phyloP scores from a whole-genome alignment of 192 early-diverging fungal species.

The Lobosporangium transversale region DNA sequence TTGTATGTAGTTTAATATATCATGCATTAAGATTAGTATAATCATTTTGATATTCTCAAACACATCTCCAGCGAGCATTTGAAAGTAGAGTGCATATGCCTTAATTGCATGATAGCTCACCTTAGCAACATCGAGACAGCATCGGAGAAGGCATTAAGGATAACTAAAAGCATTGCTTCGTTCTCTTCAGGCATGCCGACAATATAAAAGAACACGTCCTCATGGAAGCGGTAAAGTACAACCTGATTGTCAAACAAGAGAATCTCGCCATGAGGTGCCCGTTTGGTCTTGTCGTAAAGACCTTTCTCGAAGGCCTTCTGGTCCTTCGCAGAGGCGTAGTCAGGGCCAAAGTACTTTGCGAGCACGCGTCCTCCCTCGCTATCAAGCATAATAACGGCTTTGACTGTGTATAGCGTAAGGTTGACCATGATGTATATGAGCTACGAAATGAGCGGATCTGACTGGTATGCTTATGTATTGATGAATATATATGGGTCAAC shows the following conservation, averaged over 20 bases:
- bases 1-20: no score
- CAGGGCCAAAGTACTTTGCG: constrained; percentile 88
- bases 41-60: no score
- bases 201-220: constrained; percentile 92
- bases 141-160: constrained; percentile 86
- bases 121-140: constrained; percentile 86
- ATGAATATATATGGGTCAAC: not conserved
- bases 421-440: constrained; percentile 70
- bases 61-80: no score
- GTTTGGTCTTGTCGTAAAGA: constrained; percentile 92
- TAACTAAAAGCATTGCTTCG: constrained; percentile 85
- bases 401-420: constrained; percentile 86
- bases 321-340: constrained; percentile 77
- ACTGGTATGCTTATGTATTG: not conserved
- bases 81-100: no score
- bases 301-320: constrained; percentile 93
- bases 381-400: constrained; percentile 92
- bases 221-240: constrained; percentile 85
- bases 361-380: constrained; percentile 91
- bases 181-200: constrained; percentile 94
- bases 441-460: not conserved
- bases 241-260: constrained; percentile 95
- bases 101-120: constrained; percentile 51
- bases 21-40: no score
- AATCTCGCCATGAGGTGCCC: constrained; percentile 79